These are phyloP conservation scores for Sanguinoderma infundibulare DNA, from an alignment of 1,284 basidiomycete species.

Conservation along the genomic window DNA sequence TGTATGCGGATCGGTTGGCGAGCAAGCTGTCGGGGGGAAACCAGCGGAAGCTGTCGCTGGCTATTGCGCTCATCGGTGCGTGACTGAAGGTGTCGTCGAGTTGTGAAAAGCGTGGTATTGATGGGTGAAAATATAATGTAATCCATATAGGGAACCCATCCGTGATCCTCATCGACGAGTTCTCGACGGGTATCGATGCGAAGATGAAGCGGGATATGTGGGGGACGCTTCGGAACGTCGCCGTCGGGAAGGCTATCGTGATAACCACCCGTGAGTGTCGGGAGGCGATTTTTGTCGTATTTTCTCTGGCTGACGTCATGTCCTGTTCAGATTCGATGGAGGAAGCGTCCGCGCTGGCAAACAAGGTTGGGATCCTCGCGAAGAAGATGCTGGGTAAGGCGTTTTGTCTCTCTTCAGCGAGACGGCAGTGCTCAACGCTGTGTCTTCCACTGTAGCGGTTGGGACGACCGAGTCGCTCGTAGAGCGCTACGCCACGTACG, in stretches of 20 bases:
- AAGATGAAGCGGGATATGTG: conserved; percentile 87
- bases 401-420: not conserved
- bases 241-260: conserved; percentile 67
- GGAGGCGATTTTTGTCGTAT: not conserved
- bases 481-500: conserved; percentile 72
- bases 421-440: not conserved
- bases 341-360: conserved; percentile 79
- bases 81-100: not conserved
- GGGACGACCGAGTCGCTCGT: conserved; percentile 71
- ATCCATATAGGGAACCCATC: conserved; percentile 69
- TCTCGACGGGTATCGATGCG: conserved; percentile 83
- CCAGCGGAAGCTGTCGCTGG: conserved; percentile 78
- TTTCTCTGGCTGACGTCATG: not conserved
- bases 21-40: conserved; percentile 81
- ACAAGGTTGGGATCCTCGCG: conserved; percentile 74
- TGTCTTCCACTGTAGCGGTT: conserved; percentile 53
- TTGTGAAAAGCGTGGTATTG: not conserved
- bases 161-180: conserved; percentile 83
- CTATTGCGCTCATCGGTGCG: conserved; percentile 78
- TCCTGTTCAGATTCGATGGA: conserved; percentile 73
- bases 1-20: conserved; percentile 73
- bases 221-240: conserved; percentile 68
- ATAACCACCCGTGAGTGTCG: conserved; percentile 70
- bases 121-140: not conserved
- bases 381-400: conserved; percentile 67